Evolutionary conservation across 139 green algal genomes (phyloP).

Genomic region (Tetraselmis chui): DNA sequence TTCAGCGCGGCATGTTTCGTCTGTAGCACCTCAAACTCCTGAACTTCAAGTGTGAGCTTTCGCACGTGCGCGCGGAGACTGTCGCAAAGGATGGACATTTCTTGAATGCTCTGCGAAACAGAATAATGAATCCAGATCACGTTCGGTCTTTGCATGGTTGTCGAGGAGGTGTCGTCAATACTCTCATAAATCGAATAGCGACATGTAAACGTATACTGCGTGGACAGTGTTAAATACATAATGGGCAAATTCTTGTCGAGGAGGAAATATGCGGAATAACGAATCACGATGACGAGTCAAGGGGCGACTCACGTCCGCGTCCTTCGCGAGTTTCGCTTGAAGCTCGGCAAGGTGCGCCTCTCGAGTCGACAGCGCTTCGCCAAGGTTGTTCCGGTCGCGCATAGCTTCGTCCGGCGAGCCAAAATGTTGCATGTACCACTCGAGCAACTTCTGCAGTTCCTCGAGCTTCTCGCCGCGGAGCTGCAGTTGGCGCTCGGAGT

Average conservation of each 20-base stretch:
- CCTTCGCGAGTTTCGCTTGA: neutral
- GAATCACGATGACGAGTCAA: too few species aligned
- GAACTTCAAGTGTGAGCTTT: neutral
- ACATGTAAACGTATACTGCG: too few species aligned
- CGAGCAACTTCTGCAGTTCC: neutral
- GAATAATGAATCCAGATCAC: too few species aligned
- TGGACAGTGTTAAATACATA: too few species aligned
- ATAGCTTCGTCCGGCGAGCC: neutral
- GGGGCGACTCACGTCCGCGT: neutral
- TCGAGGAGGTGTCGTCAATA: too few species aligned
- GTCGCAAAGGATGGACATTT: neutral
- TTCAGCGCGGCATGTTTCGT: neutral
- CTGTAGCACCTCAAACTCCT: neutral
- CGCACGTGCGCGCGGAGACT: neutral
- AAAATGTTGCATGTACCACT: neutral
- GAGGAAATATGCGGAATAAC: too few species aligned
- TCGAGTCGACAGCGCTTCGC: neutral
- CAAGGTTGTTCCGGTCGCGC: neutral
- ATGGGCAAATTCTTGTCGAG: too few species aligned
- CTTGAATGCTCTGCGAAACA: neutral
- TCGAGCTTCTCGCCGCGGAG: neutral
- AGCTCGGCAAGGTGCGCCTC: neutral
- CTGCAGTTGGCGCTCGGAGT: neutral
- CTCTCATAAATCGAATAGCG: too few species aligned
- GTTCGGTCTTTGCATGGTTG: too few species aligned